phyloP scores from a whole-genome alignment of 768 basidiomycete genomes.

The Lyophyllum decastes region DNA sequence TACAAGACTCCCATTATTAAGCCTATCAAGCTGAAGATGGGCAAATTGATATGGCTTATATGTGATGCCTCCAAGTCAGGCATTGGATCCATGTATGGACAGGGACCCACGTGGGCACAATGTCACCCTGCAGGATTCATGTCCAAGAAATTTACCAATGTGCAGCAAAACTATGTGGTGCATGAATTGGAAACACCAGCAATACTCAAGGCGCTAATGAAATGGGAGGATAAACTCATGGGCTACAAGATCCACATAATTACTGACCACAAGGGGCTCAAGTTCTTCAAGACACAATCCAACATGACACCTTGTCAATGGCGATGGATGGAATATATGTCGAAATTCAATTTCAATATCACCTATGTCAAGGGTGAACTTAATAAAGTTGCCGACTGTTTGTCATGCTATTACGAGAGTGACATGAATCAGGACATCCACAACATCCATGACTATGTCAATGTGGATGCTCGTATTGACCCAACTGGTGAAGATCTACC shows the following conservation, averaged over 20 bases:
- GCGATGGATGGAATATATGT: constrained; percentile 33
- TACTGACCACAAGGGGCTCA: not conserved
- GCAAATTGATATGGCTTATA: not conserved
- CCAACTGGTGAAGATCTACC: too few species aligned
- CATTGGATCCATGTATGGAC: too few species aligned
- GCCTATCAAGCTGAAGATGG: not conserved
- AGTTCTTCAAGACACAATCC: not conserved
- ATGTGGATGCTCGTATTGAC: not conserved
- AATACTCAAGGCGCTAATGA: too few species aligned
- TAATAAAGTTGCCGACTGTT: constrained; percentile 25
- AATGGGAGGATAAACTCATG: too few species aligned
- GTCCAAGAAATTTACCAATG: too few species aligned
- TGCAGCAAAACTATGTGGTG: too few species aligned
- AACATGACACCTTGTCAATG: constrained; percentile 18
- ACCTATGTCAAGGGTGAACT: constrained; percentile 12
- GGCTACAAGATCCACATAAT: too few species aligned
- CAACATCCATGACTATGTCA: not conserved
- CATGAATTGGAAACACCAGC: too few species aligned
- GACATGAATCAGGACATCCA: constrained; percentile 18
- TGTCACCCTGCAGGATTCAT: too few species aligned
- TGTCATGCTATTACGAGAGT: constrained; percentile 31
- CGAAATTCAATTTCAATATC: constrained; percentile 26
- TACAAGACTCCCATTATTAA: not conserved
- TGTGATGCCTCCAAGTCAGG: not conserved
- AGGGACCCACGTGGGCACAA: too few species aligned